Evolutionary conservation across 257 asterid genomes (phyloP), one percentile per base, ranked within the genome.

Genomic region (Solanum chiquidenum): DNA sequence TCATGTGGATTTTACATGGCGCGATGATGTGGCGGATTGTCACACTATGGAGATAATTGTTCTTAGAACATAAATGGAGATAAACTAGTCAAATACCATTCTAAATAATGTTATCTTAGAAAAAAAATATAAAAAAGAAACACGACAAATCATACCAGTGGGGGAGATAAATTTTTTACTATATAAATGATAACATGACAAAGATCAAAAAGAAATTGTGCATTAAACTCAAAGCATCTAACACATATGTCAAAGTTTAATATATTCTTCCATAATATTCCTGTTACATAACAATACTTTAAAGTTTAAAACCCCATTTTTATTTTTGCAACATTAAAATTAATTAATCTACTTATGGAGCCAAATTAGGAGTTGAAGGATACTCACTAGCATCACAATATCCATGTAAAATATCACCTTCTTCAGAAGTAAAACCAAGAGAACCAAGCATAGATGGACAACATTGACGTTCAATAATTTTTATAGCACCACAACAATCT

Each of bases 381-480:
- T 87, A 62, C 5, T 89, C 87, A 83, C 74, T 46, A 21, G 95
- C 96, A 72, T 94, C 97, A 21, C 98, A 95, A 38, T 94, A 95
- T 83, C 97, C 98, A 14, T 87, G 93, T 1, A 95, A 88, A 35
- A 93, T 64, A 71, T 94, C 92, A 3, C 91, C 93, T 89, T 95
- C 96, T 86, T 94, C 87, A 0, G 94, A 13, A 8, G 94, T 92
- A 85, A 88, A 92, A 60, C 98, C 98, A 25, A 95, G 90, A 72
- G 97, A 88, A 34, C 89, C 90, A n/a, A 95, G 92, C 97, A 94
- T 88, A 16, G 89, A 25, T 27, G 97, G 95, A 97, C 95, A 95
- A 49, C 98, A 95, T 0, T 93, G 91, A 8, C 83, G 90, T 86
- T 94, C 93, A 62, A 95, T 94, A n/a, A 82, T 88, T 46, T 92